Evolutionary conservation across 2,329 filamentous ascomycete species (phyloP).

Genomic region (Diaporthe australafricana): DNA sequence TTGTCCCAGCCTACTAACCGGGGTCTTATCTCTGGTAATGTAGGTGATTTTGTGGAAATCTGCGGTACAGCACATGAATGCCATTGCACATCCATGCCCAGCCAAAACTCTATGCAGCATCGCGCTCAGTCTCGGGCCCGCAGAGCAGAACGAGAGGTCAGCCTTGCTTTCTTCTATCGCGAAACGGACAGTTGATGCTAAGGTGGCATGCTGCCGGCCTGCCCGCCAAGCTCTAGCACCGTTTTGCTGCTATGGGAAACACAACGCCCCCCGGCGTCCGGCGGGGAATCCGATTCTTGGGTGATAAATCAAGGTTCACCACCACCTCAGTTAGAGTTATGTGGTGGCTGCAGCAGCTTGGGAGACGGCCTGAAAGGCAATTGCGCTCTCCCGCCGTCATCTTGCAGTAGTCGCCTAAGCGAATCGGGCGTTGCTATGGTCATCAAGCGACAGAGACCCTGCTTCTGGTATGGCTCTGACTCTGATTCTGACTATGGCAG

Average conservation of each 20-base stretch:
- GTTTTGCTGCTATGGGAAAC: slow-evolving; percentile 13
- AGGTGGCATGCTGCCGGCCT: not conserved
- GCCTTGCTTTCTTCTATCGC: slow-evolving; percentile 12
- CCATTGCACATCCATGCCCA: not conserved
- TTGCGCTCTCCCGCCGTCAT: slow-evolving; percentile 23
- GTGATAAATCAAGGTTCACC: slow-evolving; percentile 24
- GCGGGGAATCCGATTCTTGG: not conserved
- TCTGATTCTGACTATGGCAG: slow-evolving; percentile 8
- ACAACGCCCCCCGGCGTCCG: slow-evolving; percentile 7
- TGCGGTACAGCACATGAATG: not conserved
- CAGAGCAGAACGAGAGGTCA: not conserved
- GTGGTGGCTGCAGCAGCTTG: slow-evolving; percentile 3
- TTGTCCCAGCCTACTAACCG: not conserved
- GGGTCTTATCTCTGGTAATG: not conserved
- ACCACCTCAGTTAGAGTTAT: slow-evolving; percentile 25
- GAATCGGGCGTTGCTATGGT: slow-evolving; percentile 11
- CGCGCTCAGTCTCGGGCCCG: not conserved
- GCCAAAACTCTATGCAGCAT: not conserved
- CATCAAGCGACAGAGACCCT: slow-evolving; percentile 18
- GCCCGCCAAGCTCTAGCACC: not conserved
- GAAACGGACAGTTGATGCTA: not conserved
- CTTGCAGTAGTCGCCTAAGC: slow-evolving; percentile 22
- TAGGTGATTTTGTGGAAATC: not conserved
- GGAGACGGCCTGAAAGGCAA: slow-evolving; percentile 16
- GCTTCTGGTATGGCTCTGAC: not conserved